These are phyloP conservation scores for Gossypium thurberi DNA, from an alignment of 345 rosid genomes.

Conservation along the genomic window DNA sequence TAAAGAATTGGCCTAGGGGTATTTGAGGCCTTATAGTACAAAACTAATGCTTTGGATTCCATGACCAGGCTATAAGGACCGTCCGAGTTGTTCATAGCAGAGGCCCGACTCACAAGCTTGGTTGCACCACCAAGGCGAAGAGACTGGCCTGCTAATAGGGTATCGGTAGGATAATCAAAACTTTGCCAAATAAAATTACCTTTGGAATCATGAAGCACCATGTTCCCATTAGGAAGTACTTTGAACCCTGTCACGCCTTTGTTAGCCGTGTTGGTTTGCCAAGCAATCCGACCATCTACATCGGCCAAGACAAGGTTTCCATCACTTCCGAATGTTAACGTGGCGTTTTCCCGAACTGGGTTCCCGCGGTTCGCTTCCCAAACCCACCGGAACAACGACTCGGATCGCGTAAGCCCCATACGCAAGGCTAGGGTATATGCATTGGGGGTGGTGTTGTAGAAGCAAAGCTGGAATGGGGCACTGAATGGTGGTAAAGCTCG, in stretches of 20 bases:
- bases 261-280: slow-evolving; percentile 50
- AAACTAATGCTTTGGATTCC: slow-evolving; percentile 28
- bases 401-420: slow-evolving; percentile 33
- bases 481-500: background rate
- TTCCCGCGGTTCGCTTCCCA: slow-evolving; percentile 53
- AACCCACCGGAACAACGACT: slow-evolving; percentile 43
- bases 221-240: slow-evolving; percentile 38
- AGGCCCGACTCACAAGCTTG: slow-evolving; percentile 32
- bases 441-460: slow-evolving; percentile 47
- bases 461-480: slow-evolving; percentile 37
- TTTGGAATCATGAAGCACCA: slow-evolving; percentile 40
- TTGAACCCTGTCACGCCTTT: slow-evolving; percentile 43
- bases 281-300: slow-evolving; percentile 41
- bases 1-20: background rate
- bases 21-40: slow-evolving; percentile 1
- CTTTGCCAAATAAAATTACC: slow-evolving; percentile 51
- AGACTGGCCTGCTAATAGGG: slow-evolving; percentile 44
- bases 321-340: slow-evolving; percentile 27
- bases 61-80: slow-evolving; percentile 35
- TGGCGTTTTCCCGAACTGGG: slow-evolving; percentile 43
- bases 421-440: slow-evolving; percentile 38
- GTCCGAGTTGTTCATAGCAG: slow-evolving; percentile 11
- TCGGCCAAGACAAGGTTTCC: slow-evolving; percentile 49
- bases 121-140: slow-evolving; percentile 13
- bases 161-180: slow-evolving; percentile 47